These are phyloP conservation scores for Rhipidocladum racemiflorum DNA, from an alignment of 176 grass and related monocot species.

Conservation along the genomic window DNA sequence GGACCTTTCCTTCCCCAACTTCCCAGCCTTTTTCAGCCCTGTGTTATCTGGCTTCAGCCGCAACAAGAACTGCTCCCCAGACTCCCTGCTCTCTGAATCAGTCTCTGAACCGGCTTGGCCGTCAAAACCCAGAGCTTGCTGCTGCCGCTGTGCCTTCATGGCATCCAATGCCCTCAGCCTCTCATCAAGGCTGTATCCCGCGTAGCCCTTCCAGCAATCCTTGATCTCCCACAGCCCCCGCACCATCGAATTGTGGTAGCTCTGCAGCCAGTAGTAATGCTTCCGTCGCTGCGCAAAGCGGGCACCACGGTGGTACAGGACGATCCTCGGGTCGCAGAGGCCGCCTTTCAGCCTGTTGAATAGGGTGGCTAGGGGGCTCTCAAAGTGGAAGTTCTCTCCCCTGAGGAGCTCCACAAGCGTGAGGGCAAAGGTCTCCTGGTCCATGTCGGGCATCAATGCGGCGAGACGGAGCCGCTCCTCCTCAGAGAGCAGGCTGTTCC, in stretches of 20 bases:
- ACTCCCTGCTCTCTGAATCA: constrained; percentile 54
- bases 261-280: constrained; percentile 69
- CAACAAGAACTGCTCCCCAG: constrained; percentile 29
- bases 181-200: constrained; percentile 56
- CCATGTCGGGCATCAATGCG: constrained; percentile 70
- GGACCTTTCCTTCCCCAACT: constrained; percentile 41
- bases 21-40: constrained; percentile 33
- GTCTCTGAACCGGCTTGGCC: constrained; percentile 22
- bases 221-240: constrained; percentile 50
- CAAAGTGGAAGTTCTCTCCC: constrained; percentile 79
- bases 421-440: constrained; percentile 63
- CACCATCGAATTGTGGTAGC: constrained; percentile 82
- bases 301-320: constrained; percentile 52
- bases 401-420: constrained; percentile 72
- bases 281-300: constrained; percentile 56
- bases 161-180: constrained; percentile 51
- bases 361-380: constrained; percentile 47
- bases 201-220: constrained; percentile 70
- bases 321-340: constrained; percentile 69
- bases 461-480: constrained; percentile 61
- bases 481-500: constrained; percentile 77
- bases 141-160: constrained; percentile 31
- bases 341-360: constrained; percentile 65
- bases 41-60: constrained; percentile 38
- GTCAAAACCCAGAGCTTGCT: constrained; percentile 27